Evolutionary conservation across 192 early-diverging fungal genomes (phyloP), one percentile per base, ranked within the genome.

Genomic region (Physocladia obscura): DNA sequence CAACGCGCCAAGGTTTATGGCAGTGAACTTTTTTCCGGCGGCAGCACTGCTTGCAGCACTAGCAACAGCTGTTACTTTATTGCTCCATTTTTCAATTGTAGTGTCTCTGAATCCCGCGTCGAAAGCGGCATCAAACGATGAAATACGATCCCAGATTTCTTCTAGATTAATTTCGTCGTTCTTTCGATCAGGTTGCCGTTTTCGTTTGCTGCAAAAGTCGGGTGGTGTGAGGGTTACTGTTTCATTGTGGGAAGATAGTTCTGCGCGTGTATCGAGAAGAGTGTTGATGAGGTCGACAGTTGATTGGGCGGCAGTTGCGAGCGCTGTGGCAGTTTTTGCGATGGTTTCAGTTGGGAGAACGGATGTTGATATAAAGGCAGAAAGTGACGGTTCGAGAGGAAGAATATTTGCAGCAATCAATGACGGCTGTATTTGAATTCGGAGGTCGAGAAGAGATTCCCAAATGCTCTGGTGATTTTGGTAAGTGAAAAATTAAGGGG

Each of bases 51-150:
- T 58, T n/a, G 26, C 58, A 11, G 55, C 11, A 4, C 21, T 52
- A 72, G 87, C 81, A 37, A 89, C 76, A 0, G 88, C 79, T 8
- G 89, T 80, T 1, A 94, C 90, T 71, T 95, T 96, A 76, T 84
- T 88, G 71, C 87, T 89, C 96, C 96, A 98, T 69, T 95, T 97
- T 39, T 97, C 95, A 26, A 98, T 81, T 8, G 92, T 94, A 61
- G 79, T 74, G 69, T 93, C 82, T n/a, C 93, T 91, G 79, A 81
- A 98, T 44, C 40, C 40, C 3, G 89, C 80, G n/a, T 76, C 75
- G 73, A 94, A 94, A 26, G 57, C 47, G 22, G 80, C 75, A 67
- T 93, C 79, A 29, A 93, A 57, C n/a, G 76, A 67, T 30, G 79
- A 68, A 27, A 90, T 81, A 49, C 89, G 81, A 26, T 76, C 62